A percentile compares a stretch with the other conserved stretches of the same genome.
Evolutionary conservation across 352 stramenopile species (phyloP).

Genomic region (Pythium pyrilobum): DNA sequence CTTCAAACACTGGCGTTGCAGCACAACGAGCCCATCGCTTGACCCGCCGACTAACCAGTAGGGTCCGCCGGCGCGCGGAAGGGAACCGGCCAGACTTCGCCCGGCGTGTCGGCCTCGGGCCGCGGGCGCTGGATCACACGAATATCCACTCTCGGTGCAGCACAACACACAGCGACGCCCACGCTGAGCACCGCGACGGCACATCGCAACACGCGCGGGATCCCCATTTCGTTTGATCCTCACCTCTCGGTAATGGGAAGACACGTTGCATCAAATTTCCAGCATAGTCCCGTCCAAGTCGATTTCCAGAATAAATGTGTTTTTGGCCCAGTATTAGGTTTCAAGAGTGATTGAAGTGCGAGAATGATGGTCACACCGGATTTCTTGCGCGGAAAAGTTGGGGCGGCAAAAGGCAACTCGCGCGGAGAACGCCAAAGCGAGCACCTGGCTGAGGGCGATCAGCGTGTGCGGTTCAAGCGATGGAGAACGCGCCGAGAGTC

Average conservation of each 20-base stretch:
- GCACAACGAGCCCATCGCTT: too few relatives aligned
- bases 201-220: background rate
- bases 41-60: slow-evolving; percentile 31
- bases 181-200: slow-evolving; percentile 18
- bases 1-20: too few relatives aligned
- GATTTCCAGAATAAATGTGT: background rate
- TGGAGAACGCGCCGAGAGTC: background rate
- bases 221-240: background rate
- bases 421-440: too few relatives aligned
- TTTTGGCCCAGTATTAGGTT: too few relatives aligned
- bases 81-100: slow-evolving; percentile 30
- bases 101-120: slow-evolving; percentile 1
- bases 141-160: slow-evolving; percentile 56
- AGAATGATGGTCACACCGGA: too few relatives aligned
- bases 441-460: too few relatives aligned
- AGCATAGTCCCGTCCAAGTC: background rate
- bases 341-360: too few relatives aligned
- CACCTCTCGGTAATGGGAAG: too few relatives aligned
- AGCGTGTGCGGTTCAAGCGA: too few relatives aligned
- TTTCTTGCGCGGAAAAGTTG: too few relatives aligned
- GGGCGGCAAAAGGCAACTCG: too few relatives aligned
- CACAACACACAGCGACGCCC: slow-evolving; percentile 22
- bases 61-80: slow-evolving; percentile 41
- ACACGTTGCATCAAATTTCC: slow-evolving; percentile 8
- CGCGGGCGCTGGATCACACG: slow-evolving; percentile 38